Conservation (phyloP, 768 basidiomycete genomes). For the Trametes cubensis region DNA sequence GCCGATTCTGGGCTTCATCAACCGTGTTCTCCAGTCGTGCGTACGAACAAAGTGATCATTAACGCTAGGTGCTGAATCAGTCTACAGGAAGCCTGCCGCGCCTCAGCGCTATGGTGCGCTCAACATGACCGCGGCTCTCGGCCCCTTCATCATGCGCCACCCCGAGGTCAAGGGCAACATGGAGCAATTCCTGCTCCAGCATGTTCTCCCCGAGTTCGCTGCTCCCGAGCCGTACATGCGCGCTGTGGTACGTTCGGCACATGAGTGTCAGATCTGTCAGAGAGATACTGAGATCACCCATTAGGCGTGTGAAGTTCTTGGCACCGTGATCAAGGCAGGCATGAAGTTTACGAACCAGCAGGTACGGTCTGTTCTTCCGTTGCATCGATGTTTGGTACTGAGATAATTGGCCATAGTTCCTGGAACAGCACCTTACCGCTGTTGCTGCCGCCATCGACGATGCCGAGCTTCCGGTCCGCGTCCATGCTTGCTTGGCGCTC, state of each 20-base stretch:
- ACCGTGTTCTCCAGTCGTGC: slow-evolving; percentile 68
- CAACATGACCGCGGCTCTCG: slow-evolving; percentile 77
- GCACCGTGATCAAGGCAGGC: slow-evolving; percentile 70
- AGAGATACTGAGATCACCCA: not conserved
- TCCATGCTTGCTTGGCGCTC: slow-evolving; percentile 80
- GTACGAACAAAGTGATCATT: slow-evolving; percentile 31
- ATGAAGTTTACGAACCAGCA: slow-evolving; percentile 67
- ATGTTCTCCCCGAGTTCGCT: slow-evolving; percentile 74
- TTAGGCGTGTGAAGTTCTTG: slow-evolving; percentile 82
- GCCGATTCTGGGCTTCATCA: slow-evolving; percentile 78
- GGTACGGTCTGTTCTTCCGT: slow-evolving; percentile 37
- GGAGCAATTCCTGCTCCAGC: slow-evolving; percentile 74
- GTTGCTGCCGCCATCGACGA: slow-evolving; percentile 75
- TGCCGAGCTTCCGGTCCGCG: slow-evolving; percentile 77
- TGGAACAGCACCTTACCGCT: slow-evolving; percentile 65
- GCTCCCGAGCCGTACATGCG: slow-evolving; percentile 72
- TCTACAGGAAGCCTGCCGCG: slow-evolving; percentile 49
- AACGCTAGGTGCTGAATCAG: not conserved
- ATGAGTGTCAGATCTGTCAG: not conserved
- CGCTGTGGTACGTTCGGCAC: slow-evolving; percentile 57
- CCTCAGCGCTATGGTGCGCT: slow-evolving; percentile 82
- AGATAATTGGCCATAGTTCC: slow-evolving; percentile 43
- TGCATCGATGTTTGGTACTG: not conserved
- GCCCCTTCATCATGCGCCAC: slow-evolving; percentile 81
- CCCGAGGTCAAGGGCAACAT: slow-evolving; percentile 77